Evolutionary conservation across 148 eudicot species (phyloP), one percentile per base, ranked within the genome.

Genomic region (Chenopodium quinoa): DNA sequence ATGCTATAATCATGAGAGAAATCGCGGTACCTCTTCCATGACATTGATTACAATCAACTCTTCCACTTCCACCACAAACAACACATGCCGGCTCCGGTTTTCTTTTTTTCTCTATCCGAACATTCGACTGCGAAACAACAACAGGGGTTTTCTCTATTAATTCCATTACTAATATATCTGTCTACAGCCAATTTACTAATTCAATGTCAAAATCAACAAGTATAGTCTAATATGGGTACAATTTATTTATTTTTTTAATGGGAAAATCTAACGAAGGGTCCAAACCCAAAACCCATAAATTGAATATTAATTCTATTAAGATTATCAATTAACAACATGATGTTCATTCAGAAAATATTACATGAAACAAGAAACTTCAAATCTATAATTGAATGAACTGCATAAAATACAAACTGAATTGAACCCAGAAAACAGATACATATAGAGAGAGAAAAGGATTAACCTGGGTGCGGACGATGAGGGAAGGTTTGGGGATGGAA

Each of bases 41-140:
- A 81, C 98, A 94, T 73, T 88, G 74, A 50, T 79, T 77, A 77
- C 98, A 94, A 78, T 89, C 89, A 85, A 91, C 91, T 88, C 90
- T 90, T 40, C 97, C 97, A 75, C 88, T 88, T 17, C 98, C 98
- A 78, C 83, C 71, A 83, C 98, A 94, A 22, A 86, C 86, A 52
- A 88, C 91, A 75, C 97, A 92, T 9, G 90, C 86, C 19, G 94
- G 93, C 75, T 88, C 90, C 29, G 98, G 92, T 78, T 73, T 85
- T 87, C 65, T 76, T 76, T 85, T 85, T 70, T 64, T 80, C 89
- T 87, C 87, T 86, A 44, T 83, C 75, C 89, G 77, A 60, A 94
- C 93, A 91, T 92, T 92, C 40, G 97, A 92, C 98, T 94, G 87
- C 86, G 86, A 82, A 23, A 75, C 75, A 77, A 70, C 25, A 62